These are phyloP conservation scores for Taiozyma onychis DNA, from an alignment of 1,139 yeast genomes.

Conservation along the genomic window DNA sequence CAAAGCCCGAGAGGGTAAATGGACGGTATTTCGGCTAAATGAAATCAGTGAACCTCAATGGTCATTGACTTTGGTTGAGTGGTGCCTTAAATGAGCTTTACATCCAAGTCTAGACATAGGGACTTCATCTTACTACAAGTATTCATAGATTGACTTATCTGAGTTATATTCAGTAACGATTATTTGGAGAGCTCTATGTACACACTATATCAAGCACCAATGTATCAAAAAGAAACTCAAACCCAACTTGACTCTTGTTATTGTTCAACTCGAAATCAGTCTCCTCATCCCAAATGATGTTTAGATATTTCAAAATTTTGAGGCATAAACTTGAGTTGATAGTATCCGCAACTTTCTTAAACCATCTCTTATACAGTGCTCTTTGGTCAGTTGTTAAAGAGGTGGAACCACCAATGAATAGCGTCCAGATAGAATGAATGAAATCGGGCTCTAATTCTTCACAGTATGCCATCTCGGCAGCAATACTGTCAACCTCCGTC, in stretches of 20 bases:
- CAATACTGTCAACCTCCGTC: slow-evolving; percentile 7
- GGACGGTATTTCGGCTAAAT: not conserved
- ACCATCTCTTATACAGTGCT: slow-evolving; percentile 6
- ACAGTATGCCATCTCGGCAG: slow-evolving; percentile 9
- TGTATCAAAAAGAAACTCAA: slow-evolving; percentile 22
- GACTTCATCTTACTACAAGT: not conserved
- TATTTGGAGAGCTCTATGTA: not conserved
- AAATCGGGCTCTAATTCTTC: slow-evolving; percentile 6
- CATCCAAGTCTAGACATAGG: not conserved
- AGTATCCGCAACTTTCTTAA: slow-evolving; percentile 9
- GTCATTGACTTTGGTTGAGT: no score
- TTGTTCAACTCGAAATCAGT: not conserved
- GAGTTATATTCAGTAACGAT: no score
- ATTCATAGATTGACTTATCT: no score
- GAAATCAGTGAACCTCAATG: not conserved
- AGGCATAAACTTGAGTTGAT: slow-evolving; percentile 17
- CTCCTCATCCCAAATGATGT: slow-evolving; percentile 22
- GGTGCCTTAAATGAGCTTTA: no score
- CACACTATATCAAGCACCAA: slow-evolving; percentile 20
- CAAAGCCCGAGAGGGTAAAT: not conserved
- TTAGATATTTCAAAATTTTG: slow-evolving; percentile 20
- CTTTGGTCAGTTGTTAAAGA: slow-evolving; percentile 10
- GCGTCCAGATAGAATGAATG: slow-evolving; percentile 19
- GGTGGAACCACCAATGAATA: slow-evolving; percentile 20
- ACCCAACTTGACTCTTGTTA: slow-evolving; percentile 9